Conservation (phyloP, 345 rosid species). For the Ricinus communis region DNA sequence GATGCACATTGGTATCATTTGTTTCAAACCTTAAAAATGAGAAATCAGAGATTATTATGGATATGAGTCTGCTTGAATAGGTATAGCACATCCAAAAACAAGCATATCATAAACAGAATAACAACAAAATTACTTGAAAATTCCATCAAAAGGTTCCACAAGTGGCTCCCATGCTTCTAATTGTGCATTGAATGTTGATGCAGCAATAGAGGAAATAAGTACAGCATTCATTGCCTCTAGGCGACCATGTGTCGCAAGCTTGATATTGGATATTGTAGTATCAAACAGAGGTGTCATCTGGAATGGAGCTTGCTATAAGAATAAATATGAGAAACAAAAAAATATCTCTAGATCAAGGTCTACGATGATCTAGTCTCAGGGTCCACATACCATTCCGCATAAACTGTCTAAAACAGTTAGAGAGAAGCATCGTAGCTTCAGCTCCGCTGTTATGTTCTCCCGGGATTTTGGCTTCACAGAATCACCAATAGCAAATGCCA, state of each 20-base stretch:
- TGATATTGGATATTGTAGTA: constrained; percentile 80
- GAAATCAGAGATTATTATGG: constrained; percentile 17
- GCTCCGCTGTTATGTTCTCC: constrained; percentile 82
- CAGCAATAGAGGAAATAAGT: constrained; percentile 83
- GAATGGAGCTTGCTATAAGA: constrained; percentile 23
- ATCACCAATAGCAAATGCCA: constrained; percentile 85
- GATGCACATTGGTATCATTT: constrained; percentile 58
- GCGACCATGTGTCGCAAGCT: constrained; percentile 92
- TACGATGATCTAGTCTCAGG: constrained; percentile 12
- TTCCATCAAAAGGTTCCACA: constrained; percentile 98
- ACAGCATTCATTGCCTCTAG: constrained; percentile 96
- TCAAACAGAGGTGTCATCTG: constrained; percentile 98
- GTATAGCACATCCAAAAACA: not conserved
- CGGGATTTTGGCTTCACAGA: constrained; percentile 79
- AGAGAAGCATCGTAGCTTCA: constrained; percentile 82
- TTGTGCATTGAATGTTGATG: constrained; percentile 88
- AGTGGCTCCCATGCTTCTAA: constrained; percentile 99
- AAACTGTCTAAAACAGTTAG: constrained; percentile 82
- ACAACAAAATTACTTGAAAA: constrained; percentile 71
- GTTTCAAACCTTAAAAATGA: constrained; percentile 78
- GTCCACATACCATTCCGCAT: constrained; percentile 78
- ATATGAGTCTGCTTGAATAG: constrained; percentile 5
- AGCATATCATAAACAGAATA: not conserved
- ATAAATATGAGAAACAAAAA: constrained; percentile 8
- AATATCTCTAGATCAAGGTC: constrained; percentile 1